Base-by-base conservation (phyloP, 1,139 yeast species). In the Eremothecium cymbalariae region DNA sequence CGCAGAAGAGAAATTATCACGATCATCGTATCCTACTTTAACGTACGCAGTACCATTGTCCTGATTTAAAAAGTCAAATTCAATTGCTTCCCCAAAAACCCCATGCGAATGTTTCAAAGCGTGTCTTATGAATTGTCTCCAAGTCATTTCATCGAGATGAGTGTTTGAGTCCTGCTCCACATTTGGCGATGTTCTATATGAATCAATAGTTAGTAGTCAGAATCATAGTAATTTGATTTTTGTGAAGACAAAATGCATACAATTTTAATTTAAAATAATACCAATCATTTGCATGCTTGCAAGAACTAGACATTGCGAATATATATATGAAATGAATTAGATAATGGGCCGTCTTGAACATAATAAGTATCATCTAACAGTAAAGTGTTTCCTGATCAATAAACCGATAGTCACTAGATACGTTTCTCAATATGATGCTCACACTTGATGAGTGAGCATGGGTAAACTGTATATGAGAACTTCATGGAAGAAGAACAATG, bases 61-160 rank as follows among this genome's bases (percentile, higher is more conserved):
- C 2, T 34, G 42, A 13, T 43, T 35, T 8, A 62, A 22, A 14
- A 63, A 37, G 3, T 52, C 50, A 5, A 51, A 47, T 18, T 60
- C 63, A 2, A 61, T 50, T 1, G 62, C 59, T 22, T 54, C 57
- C 0, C 69, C 68, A 44, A 63, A 60, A 3, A 61, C 27, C 1
- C 69, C 69, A 39, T 62, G 64, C 4, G 59, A 50, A 14, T 55
- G 50, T 23, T 43, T 52, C 15, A 63, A 38, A 0, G 67, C 61
- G 24, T 46, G 46, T 16, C 46, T 47, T 4, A 62, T 39, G 47
- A 59, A 51, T 22, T 58, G 57, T 22, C 48, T 56, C 69, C 68
- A 63, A 2, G 65, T 56, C 25, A 60, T 52, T 11, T 46, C 41
- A 38, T 62, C 65, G 3, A 61, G 37, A 13, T 32, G 37, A 2